These are phyloP conservation scores for Agaricales sp. DNA, from an alignment of 1,284 basidiomycete species.

Conservation along the genomic window DNA sequence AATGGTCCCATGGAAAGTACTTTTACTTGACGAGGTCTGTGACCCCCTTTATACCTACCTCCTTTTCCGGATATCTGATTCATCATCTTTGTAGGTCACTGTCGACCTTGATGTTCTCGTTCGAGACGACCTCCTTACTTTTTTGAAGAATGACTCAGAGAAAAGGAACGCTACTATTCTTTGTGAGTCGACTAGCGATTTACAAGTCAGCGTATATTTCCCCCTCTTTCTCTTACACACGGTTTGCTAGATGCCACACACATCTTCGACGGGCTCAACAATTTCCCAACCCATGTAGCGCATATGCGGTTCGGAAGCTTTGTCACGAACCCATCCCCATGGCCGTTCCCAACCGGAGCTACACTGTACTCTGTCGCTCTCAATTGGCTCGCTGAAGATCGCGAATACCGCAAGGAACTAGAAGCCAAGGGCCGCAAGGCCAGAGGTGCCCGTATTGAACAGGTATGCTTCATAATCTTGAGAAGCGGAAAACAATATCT, in stretches of 20 bases:
- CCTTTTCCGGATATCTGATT: conserved; percentile 4
- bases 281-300: conserved; percentile 84
- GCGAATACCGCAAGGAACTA: conserved; percentile 48
- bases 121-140: conserved; percentile 81
- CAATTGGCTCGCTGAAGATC: conserved; percentile 80
- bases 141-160: conserved; percentile 80
- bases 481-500: conserved; percentile 4
- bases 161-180: conserved; percentile 81
- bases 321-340: conserved; percentile 53
- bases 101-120: conserved; percentile 99
- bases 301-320: conserved; percentile 83
- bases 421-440: conserved; percentile 52
- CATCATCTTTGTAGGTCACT: conserved; percentile 54
- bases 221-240: conserved; percentile 8
- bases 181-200: too few relatives aligned
- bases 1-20: conserved; percentile 91
- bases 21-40: conserved; percentile 85
- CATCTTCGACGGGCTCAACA: conserved; percentile 84
- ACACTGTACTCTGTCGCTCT: conserved; percentile 68
- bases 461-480: conserved; percentile 31
- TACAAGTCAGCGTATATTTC: conserved; percentile 3
- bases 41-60: conserved; percentile 3
- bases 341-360: conserved; percentile 29
- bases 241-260: conserved; percentile 75
- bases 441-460: conserved; percentile 57